Evolutionary conservation across 2,329 filamentous ascomycete genomes (phyloP), one percentile per base, ranked within the genome.

Genomic region (Ophiostoma perfectum): DNA sequence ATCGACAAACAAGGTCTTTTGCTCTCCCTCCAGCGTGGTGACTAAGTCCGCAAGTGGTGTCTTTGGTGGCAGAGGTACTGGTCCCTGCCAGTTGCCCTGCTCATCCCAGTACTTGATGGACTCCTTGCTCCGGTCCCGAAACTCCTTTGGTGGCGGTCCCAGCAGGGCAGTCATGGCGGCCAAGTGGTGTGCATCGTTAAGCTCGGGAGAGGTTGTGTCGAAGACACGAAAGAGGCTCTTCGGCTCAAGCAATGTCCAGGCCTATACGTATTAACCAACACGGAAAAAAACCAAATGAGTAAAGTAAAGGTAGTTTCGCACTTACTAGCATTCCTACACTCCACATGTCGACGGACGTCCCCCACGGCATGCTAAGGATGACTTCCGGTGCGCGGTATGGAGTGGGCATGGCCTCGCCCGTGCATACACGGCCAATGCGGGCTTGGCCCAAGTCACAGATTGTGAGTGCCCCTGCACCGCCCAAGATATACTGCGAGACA

Each of bases 81-180:
- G 49, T 52, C 49, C 16, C 49, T 52, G n/a, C 49, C 49, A 27
- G n/a, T 27, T 52, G n/a, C 49, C 49, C 49, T 52, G 49, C n/a
- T 52, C 49, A 52, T 52, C 49, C 49, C 49, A 52, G n/a, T 52
- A 27, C 49, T 52, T 52, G 49, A 27, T 27, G 9, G 49, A 52
- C 5, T 52, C n/a, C 7, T 9, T 52, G 49, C 49, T 52, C n/a
- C n/a, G 49, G n/a, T 52, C 49, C 7, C n/a, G n/a, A 52, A 52
- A 52, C n/a, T 27, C 49, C 49, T 52, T 52, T 2, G 49, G 49
- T 18, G 49, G 49, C 49, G 49, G n/a, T 52, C 49, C n/a, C 1
- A 52, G 49, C n/a, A 52, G 6, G 49, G 49, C n/a, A 18, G 49
- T 52, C 49, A 52, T 52, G n/a, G 49, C n/a, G n/a, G 49, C 49